Base-by-base conservation (phyloP, 1,284 basidiomycete genomes). In the Cutaneotrichosporon sp. region DNA sequence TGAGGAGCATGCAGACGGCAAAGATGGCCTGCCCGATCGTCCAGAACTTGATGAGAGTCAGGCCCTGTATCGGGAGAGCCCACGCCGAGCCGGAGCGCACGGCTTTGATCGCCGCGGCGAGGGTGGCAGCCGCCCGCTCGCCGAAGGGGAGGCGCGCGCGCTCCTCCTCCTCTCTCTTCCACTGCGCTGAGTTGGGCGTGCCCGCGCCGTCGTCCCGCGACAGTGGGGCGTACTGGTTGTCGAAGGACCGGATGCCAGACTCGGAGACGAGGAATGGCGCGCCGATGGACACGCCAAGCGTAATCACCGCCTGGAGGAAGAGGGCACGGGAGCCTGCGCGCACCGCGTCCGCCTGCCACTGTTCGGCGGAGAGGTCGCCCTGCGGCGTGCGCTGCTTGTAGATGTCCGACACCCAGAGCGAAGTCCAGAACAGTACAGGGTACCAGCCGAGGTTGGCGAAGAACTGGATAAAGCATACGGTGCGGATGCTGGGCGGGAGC, bases 391-490 rank as follows among this genome's bases (percentile, higher is more conserved):
- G 76, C 4, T 80, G 81, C 67, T 87, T 89, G 82, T 95, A 87
- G 14, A 95, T 84, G 70, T 95, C 92, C 13, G 89, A 89, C 54
- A 95, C 85, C 80, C 93, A 97, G 14, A 91, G 82, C 0, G 89
- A 89, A 0, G 88, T 89, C 81, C 92, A 95, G 80, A 95, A 95
- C 2, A 95, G 81, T 29, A 93, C 81, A 0, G 92, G 92, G 70
- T 93, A 95, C 92, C 92, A 95, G 3, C 86, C 89, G 60, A 92
- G 82, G 85, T 78, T 82, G 3, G 80, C 75, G 65, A 94, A 95
- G 81, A 95, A 92, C 79, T 95, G 92, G 38, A 79, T 77, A 54
- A 92, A 90, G 72, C 82, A 83, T 55, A 97, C 91, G 69, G 88
- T 87, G 56, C 86, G 83, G 51, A 97, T 95, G 13, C 86, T 84